Evolutionary conservation across 371 early-diverging fungal species (phyloP).

Genomic region (Mucor sp.): DNA sequence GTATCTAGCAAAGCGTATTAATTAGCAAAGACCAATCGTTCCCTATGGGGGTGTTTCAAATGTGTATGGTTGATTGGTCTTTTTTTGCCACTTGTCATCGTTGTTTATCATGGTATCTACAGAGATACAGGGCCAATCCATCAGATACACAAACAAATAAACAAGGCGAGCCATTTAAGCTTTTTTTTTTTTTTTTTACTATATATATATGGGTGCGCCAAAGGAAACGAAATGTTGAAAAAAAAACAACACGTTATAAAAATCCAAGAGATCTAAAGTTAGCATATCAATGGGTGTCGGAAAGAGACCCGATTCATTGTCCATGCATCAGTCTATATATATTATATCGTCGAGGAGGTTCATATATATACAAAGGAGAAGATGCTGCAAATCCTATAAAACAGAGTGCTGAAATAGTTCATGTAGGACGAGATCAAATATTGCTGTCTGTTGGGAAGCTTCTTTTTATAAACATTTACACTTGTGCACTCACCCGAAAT

Average conservation of each 20-base stretch:
- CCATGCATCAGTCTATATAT: neutral
- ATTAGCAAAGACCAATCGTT: constrained; percentile 12
- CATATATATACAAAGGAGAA: neutral
- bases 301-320: neutral
- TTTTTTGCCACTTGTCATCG: neutral
- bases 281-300: neutral
- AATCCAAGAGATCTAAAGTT: neutral
- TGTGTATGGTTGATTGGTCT: constrained; percentile 5
- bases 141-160: neutral
- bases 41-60: constrained; percentile 11
- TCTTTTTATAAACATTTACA: neutral
- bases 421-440: constrained; percentile 4
- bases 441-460: constrained; percentile 2
- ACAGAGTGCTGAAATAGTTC: neutral
- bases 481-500: neutral
- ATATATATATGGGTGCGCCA: neutral
- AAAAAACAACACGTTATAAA: neutral
- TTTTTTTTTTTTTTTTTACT: neutral
- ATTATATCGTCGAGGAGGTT: neutral
- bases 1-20: constrained; percentile 6
- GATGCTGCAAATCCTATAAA: neutral
- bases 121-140: neutral
- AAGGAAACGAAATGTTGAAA: neutral
- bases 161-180: neutral
- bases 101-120: neutral